phyloP scores from a whole-genome alignment of 2,329 filamentous ascomycete genomes.

The Lecanicillium sp. region DNA sequence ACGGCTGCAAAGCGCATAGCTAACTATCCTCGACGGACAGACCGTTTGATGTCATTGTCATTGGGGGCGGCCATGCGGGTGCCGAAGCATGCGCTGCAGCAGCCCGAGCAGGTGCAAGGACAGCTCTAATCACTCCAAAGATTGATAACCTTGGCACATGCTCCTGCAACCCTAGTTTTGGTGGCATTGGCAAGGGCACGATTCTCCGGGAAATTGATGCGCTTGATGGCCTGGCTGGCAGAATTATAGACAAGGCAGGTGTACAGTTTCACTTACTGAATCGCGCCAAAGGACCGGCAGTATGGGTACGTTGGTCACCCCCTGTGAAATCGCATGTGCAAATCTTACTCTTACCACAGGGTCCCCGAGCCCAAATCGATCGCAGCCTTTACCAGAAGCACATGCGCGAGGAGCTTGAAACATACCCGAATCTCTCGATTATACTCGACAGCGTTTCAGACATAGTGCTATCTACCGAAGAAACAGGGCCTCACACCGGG shows the following conservation, averaged over 20 bases:
- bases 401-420: slow-evolving; percentile 78
- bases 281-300: slow-evolving; percentile 80
- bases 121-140: slow-evolving; percentile 82
- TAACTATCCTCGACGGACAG: slow-evolving; percentile 27
- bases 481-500: slow-evolving; percentile 25
- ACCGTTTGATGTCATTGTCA: slow-evolving; percentile 85
- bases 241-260: slow-evolving; percentile 86
- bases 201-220: slow-evolving; percentile 95
- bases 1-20: slow-evolving; percentile 9
- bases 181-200: slow-evolving; percentile 96
- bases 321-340: neutral
- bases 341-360: slow-evolving; percentile 29
- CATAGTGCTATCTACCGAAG: slow-evolving; percentile 58
- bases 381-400: slow-evolving; percentile 78
- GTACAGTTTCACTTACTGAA: slow-evolving; percentile 93
- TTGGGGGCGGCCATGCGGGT: slow-evolving; percentile 92
- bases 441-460: slow-evolving; percentile 86
- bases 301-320: slow-evolving; percentile 53
- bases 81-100: slow-evolving; percentile 89
- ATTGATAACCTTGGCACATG: slow-evolving; percentile 86
- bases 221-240: slow-evolving; percentile 78
- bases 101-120: slow-evolving; percentile 79
- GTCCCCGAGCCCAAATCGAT: slow-evolving; percentile 92
- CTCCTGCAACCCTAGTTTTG: slow-evolving; percentile 95
- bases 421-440: slow-evolving; percentile 71